These are phyloP conservation scores for Fusarium temperatum DNA, from an alignment of 2,329 filamentous ascomycete genomes.

Conservation along the genomic window DNA sequence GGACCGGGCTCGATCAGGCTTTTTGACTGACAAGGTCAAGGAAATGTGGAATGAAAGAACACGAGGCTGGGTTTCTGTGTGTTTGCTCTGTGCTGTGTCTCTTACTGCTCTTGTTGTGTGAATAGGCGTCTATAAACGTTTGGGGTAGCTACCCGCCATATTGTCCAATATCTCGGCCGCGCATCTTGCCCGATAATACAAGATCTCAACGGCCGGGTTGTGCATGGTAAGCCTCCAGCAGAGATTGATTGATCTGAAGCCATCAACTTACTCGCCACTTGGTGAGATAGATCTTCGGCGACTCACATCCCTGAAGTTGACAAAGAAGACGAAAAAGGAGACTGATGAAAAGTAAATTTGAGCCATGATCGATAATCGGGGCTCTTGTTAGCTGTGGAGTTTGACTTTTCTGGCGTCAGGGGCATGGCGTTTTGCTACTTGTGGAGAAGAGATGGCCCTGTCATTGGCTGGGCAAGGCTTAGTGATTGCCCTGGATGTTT, in stretches of 20 bases:
- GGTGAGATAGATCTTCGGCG: too few relatives aligned
- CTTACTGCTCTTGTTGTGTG: not conserved
- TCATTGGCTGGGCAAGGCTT: constrained; percentile 7
- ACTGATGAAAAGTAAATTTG: constrained; percentile 25
- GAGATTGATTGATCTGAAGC: not conserved
- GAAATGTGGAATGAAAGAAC: not conserved
- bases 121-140: not conserved
- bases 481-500: constrained; percentile 2
- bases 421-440: constrained; percentile 26
- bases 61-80: not conserved
- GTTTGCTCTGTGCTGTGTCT: not conserved
- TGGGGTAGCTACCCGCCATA: not conserved
- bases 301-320: not conserved
- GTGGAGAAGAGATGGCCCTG: constrained; percentile 22
- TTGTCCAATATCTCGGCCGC: not conserved
- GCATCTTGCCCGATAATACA: not conserved
- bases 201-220: constrained; percentile 14
- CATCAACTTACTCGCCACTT: too few relatives aligned
- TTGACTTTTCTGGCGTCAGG: constrained; percentile 31
- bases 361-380: constrained; percentile 29
- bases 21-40: not conserved
- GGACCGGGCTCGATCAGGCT: not conserved
- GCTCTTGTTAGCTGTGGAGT: constrained; percentile 23
- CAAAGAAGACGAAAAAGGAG: constrained; percentile 15
- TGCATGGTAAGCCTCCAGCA: not conserved